Percentiles rank a stretch among this genome's conserved stretches.
phyloP scores from a whole-genome alignment of 345 rosid genomes.

The Brassica cretica region DNA sequence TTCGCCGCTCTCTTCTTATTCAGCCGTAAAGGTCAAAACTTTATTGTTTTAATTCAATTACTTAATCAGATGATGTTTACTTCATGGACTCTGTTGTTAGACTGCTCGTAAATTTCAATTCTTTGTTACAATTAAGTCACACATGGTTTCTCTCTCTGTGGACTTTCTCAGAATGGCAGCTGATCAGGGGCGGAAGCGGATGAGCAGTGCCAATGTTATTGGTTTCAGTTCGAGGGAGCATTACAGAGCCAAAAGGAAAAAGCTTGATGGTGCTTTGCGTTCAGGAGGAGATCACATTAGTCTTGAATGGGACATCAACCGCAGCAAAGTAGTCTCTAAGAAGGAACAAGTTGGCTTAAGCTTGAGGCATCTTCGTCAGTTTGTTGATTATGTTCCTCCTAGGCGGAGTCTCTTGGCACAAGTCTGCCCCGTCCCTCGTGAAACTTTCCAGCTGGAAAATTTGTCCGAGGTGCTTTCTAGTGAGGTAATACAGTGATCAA shows the following conservation, averaged over 20 bases:
- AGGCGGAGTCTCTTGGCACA: slow-evolving; percentile 57
- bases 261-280: slow-evolving; percentile 49
- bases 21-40: slow-evolving; percentile 21
- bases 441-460: slow-evolving; percentile 70
- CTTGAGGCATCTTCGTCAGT: slow-evolving; percentile 64
- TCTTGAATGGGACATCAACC: slow-evolving; percentile 79
- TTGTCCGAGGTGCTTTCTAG: slow-evolving; percentile 66
- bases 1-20: slow-evolving; percentile 14
- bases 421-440: slow-evolving; percentile 64
- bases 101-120: neutral
- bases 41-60: neutral
- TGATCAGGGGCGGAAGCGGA: slow-evolving; percentile 77
- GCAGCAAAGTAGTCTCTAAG: slow-evolving; percentile 69
- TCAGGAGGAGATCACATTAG: slow-evolving; percentile 68
- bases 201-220: slow-evolving; percentile 58
- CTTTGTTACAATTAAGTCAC: slow-evolving; percentile 12
- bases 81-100: slow-evolving; percentile 4
- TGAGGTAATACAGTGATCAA: slow-evolving; percentile 53
- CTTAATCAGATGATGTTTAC: slow-evolving; percentile 18
- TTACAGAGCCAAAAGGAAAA: slow-evolving; percentile 69
- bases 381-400: slow-evolving; percentile 47
- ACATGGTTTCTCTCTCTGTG: slow-evolving; percentile 18
- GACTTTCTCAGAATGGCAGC: slow-evolving; percentile 64
- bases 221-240: slow-evolving; percentile 61
- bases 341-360: slow-evolving; percentile 82